Evolutionary conservation across 2,329 filamentous ascomycete genomes (phyloP), one percentile per base, ranked within the genome.

Genomic region (Penicillium occitanis): DNA sequence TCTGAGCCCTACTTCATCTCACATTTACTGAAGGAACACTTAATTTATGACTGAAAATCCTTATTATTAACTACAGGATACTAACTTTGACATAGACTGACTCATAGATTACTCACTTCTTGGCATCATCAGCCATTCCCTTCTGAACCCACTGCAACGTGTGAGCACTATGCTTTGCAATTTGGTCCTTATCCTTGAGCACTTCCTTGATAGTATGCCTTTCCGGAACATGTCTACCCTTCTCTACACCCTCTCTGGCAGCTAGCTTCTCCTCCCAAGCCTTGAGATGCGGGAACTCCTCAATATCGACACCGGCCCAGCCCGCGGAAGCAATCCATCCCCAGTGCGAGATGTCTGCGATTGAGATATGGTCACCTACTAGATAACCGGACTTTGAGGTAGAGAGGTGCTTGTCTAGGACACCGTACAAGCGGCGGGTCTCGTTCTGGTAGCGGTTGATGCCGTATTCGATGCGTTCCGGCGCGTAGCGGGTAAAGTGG

Each of bases 361-460:
- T 78, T 25, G 78, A 78, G 60, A 80, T 73, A 61, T 81, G 80
- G 65, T 82, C 79, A 5, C 80, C 80, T 5, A 85, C 82, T 11
- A 88, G 72, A 71, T 84, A 88, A 13, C 82, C 80, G 10, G 78
- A 80, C 61, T 82, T 80, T 48, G 79, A 83, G 13, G 77, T 74
- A 7, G 78, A 73, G 5, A 97, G 86, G 64, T 93, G 88, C 58
- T 85, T 87, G 73, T 96, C 89, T 67, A 96, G 81, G 22, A 92
- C 89, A 61, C 87, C 83, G 80, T 95, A 96, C 1, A 97, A 83
- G 2, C 93, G 88, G n/a, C 89, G 85, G 0, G 90, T 92, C 80
- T 97, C 93, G 75, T 92, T 95, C 74, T 84, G 81, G 80, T 96
- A 97, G 58, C 93, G 86, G 73, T 91, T 87, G 64, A 96, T 87